These are phyloP conservation scores for Mycotypha africana DNA, from an alignment of 371 early-diverging fungal genomes.

Conservation along the genomic window DNA sequence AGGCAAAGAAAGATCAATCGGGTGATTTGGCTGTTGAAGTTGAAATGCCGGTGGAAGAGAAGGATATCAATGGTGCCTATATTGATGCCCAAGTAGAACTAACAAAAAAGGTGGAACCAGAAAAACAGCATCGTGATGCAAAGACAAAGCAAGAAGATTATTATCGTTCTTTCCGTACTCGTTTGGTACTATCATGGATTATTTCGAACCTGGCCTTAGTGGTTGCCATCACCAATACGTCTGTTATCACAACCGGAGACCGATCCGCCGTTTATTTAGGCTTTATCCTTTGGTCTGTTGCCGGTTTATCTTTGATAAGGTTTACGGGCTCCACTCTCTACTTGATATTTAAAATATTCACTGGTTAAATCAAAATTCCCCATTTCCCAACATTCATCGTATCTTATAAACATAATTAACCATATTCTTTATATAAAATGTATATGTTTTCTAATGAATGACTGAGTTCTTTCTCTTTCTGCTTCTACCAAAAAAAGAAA, in stretches of 20 bases:
- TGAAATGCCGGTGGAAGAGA: constrained; percentile 68
- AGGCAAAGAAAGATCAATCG: constrained; percentile 30
- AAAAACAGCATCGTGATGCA: constrained; percentile 62
- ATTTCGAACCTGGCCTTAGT: constrained; percentile 76
- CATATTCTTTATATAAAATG: too few species aligned
- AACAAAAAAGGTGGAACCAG: constrained; percentile 41
- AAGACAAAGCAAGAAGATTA: constrained; percentile 86
- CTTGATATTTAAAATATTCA: constrained; percentile 55
- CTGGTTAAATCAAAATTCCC: too few species aligned
- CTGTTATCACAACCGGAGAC: constrained; percentile 19
- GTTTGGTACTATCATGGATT: constrained; percentile 80
- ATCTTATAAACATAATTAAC: too few species aligned
- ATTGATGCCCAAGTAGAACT: constrained; percentile 60
- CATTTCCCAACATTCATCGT: too few species aligned
- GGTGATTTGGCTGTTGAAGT: constrained; percentile 49
- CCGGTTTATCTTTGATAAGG: constrained; percentile 70
- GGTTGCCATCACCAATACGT: constrained; percentile 44
- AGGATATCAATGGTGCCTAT: constrained; percentile 76
- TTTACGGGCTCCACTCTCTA: constrained; percentile 77
- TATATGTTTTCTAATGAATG: too few species aligned
- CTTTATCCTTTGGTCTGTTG: constrained; percentile 87
- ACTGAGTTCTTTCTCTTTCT: too few species aligned
- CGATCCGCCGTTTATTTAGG: constrained; percentile 57
- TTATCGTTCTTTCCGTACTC: constrained; percentile 86
- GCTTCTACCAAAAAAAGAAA: too few species aligned